Percentiles rank a stretch among this genome's conserved stretches.
Conservation (phyloP, 1,139 yeast species). For the Pichia sp. region DNA sequence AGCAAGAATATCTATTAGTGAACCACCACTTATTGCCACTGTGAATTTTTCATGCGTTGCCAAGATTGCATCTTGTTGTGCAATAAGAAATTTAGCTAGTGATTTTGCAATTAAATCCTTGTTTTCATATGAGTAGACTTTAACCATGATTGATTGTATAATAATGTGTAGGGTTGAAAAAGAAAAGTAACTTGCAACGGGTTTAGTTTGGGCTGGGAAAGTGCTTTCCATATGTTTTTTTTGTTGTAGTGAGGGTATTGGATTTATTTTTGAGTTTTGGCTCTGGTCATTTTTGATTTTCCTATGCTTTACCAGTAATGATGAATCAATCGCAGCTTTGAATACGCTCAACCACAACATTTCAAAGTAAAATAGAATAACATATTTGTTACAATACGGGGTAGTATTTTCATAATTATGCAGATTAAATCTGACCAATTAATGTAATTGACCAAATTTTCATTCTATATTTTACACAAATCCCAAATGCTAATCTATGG, state of each 20-base stretch:
- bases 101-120: constrained; percentile 53
- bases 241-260: not conserved
- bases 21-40: constrained; percentile 87
- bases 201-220: not conserved
- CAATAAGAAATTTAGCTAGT: constrained; percentile 49
- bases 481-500: not conserved
- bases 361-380: no score
- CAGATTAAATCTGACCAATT: not conserved
- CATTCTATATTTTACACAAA: not conserved
- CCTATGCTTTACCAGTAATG: no score
- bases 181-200: not conserved
- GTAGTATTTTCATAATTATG: not conserved
- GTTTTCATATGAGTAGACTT: constrained; percentile 47
- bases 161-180: not conserved
- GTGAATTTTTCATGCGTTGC: constrained; percentile 41
- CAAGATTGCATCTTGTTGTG: constrained; percentile 50
- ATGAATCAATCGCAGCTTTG: no score
- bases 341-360: no score
- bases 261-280: no score
- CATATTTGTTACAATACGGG: no score
- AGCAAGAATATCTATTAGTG: constrained; percentile 70
- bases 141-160: constrained; percentile 19
- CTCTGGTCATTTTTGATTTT: no score
- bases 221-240: not conserved
- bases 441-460: not conserved